Conservation (phyloP, 352 stramenopile species). For the Phytophthora pistaciae region DNA sequence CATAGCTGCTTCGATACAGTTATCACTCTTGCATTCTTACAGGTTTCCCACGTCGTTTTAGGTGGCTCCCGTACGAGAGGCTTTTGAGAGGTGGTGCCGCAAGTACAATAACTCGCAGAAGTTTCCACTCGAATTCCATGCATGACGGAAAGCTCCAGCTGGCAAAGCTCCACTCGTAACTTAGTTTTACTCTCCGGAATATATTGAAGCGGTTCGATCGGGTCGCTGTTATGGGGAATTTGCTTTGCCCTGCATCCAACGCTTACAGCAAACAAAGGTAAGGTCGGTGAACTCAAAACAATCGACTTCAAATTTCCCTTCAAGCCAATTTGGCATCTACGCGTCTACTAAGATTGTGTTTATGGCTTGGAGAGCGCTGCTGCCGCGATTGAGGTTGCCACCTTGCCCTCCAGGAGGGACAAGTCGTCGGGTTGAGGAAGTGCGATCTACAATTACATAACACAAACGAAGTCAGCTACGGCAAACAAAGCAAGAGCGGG, state of each 20-base stretch:
- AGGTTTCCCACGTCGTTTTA: conserved; percentile 14
- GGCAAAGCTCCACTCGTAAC: not conserved
- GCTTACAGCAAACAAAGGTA: not conserved
- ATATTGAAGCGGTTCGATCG: no score
- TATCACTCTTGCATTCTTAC: conserved; percentile 8
- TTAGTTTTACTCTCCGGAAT: not conserved
- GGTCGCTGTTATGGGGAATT: no score
- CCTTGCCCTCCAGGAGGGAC: conserved; percentile 68
- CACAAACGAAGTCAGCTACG: conserved; percentile 8
- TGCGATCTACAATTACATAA: conserved; percentile 56
- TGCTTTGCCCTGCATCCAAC: conserved; percentile 2
- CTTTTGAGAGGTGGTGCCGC: conserved; percentile 60
- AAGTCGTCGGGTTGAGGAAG: conserved; percentile 72
- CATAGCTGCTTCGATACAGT: not conserved
- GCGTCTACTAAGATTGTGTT: conserved; percentile 21
- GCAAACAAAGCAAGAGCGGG: conserved; percentile 11
- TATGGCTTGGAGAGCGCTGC: conserved; percentile 56
- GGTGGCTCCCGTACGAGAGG: conserved; percentile 56
- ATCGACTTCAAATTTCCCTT: conserved; percentile 31
- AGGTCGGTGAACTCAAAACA: conserved; percentile 21
- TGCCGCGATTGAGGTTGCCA: conserved; percentile 60
- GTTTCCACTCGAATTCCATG: conserved; percentile 43
- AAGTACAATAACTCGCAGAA: conserved; percentile 62
- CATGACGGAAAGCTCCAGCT: conserved; percentile 12
- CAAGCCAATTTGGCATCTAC: conserved; percentile 28